phyloP scores from a whole-genome alignment of 805 yeast species.

The Sungouiozyma intestinalis region DNA sequence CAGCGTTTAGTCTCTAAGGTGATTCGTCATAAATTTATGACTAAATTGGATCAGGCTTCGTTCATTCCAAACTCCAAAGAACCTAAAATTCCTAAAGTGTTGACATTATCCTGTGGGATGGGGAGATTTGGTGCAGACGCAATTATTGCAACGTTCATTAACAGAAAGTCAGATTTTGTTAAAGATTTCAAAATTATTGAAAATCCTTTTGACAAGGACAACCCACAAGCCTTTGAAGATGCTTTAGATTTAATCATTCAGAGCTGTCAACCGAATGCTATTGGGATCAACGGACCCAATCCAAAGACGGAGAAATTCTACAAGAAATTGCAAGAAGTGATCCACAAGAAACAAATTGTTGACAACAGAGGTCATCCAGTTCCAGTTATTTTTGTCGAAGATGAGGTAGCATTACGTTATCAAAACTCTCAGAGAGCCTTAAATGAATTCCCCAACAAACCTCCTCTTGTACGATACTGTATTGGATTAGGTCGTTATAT shows the following conservation, averaged over 20 bases:
- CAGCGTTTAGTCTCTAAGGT: conserved; percentile 58
- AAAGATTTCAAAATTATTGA: conserved; percentile 72
- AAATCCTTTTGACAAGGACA: conserved; percentile 40
- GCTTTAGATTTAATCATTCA: conserved; percentile 51
- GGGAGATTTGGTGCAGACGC: conserved; percentile 78
- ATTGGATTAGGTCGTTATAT: conserved; percentile 84
- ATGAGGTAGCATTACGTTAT: conserved; percentile 84
- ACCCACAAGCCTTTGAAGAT: conserved; percentile 54
- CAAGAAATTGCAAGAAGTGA: conserved; percentile 44
- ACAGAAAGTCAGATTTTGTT: conserved; percentile 68
- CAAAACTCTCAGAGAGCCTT: conserved; percentile 69
- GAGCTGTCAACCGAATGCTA: conserved; percentile 72
- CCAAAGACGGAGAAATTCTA: conserved; percentile 56
- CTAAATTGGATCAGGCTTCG: conserved; percentile 87
- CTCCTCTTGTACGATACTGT: conserved; percentile 72
- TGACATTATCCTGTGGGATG: conserved; percentile 77
- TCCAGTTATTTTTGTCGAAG: conserved; percentile 74
- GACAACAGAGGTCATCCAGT: conserved; percentile 47
- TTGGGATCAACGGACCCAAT: conserved; percentile 82
- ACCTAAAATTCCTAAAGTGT: conserved; percentile 78
- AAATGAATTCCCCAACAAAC: conserved; percentile 74
- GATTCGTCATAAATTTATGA: conserved; percentile 58
- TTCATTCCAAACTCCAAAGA: conserved; percentile 70
- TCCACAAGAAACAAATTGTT: conserved; percentile 46
- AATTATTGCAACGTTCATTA: conserved; percentile 67